These are phyloP conservation scores for Ganoderma sinense DNA, from an alignment of 1,284 basidiomycete genomes.

Conservation along the genomic window DNA sequence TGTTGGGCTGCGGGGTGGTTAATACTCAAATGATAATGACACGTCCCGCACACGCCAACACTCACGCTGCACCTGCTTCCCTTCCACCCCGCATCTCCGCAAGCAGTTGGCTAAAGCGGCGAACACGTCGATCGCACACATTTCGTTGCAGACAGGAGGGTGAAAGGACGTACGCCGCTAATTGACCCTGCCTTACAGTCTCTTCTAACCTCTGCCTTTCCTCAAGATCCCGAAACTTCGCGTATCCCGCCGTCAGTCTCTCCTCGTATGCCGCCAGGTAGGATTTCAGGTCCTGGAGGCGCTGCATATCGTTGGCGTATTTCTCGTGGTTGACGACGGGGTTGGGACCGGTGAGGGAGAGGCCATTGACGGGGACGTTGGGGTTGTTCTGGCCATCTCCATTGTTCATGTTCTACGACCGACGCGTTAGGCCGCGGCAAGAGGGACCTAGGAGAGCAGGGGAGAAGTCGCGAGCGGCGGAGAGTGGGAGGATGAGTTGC, in stretches of 20 bases:
- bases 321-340: conserved; percentile 29
- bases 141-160: neutral
- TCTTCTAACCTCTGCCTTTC: conserved; percentile 36
- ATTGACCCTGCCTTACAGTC: conserved; percentile 46
- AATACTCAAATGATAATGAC: neutral
- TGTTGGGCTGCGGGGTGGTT: neutral
- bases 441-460: neutral
- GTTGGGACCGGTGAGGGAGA: conserved; percentile 19
- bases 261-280: conserved; percentile 40
- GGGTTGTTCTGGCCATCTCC: conserved; percentile 15
- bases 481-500: neutral
- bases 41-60: neutral
- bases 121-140: neutral
- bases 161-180: conserved; percentile 45
- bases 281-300: conserved; percentile 43
- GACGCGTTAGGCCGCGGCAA: neutral
- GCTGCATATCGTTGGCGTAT: conserved; percentile 39
- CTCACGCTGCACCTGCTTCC: neutral
- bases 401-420: conserved; percentile 28
- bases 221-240: conserved; percentile 38
- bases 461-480: neutral
- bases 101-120: conserved; percentile 19
- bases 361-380: conserved; percentile 10
- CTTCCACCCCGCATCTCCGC: neutral
- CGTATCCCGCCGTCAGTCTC: conserved; percentile 44